A percentile compares a stretch with the other conserved stretches of the same genome.
Conservation (phyloP, 352 stramenopile genomes). For the Phytopythium ostracodes region DNA sequence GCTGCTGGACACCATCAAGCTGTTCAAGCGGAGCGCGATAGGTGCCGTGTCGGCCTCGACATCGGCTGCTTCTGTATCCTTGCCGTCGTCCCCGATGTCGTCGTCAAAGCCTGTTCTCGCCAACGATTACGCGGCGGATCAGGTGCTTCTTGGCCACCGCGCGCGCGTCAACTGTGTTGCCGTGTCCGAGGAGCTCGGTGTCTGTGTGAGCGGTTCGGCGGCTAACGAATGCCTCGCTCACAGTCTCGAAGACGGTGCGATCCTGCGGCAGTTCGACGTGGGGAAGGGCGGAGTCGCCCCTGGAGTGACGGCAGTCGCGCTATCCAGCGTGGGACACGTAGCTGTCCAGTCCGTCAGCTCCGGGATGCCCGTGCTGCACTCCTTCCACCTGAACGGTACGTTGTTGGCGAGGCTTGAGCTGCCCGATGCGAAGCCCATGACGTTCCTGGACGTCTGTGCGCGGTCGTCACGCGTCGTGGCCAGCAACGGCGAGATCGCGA, state of each 20-base stretch:
- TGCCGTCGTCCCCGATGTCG: slow-evolving; percentile 7
- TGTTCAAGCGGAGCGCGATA: slow-evolving; percentile 43
- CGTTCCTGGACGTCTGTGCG: slow-evolving; percentile 45
- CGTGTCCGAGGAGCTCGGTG: slow-evolving; percentile 62
- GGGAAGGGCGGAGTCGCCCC: slow-evolving; percentile 34
- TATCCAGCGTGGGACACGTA: slow-evolving; percentile 67
- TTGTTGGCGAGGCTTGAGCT: slow-evolving; percentile 36
- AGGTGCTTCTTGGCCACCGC: slow-evolving; percentile 72
- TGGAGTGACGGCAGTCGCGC: slow-evolving; percentile 45
- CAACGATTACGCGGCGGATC: slow-evolving; percentile 72
- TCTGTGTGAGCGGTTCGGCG: slow-evolving; percentile 67
- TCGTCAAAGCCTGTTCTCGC: slow-evolving; percentile 56
- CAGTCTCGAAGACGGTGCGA: slow-evolving; percentile 57
- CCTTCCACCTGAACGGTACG: slow-evolving; percentile 71
- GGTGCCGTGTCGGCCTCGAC: neutral
- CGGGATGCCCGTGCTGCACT: slow-evolving; percentile 46
- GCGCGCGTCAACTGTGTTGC: slow-evolving; percentile 57
- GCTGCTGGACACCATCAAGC: slow-evolving; percentile 70
- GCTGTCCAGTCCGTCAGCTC: slow-evolving; percentile 70
- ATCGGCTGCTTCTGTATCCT: neutral
- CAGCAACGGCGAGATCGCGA: slow-evolving; percentile 47
- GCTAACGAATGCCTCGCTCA: slow-evolving; percentile 70
- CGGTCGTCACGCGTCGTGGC: slow-evolving; percentile 66
- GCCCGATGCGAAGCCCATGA: slow-evolving; percentile 32
- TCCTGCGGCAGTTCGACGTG: slow-evolving; percentile 52